Evolutionary conservation across 306 rosid species (phyloP).

Genomic region (Quercus glauca): DNA sequence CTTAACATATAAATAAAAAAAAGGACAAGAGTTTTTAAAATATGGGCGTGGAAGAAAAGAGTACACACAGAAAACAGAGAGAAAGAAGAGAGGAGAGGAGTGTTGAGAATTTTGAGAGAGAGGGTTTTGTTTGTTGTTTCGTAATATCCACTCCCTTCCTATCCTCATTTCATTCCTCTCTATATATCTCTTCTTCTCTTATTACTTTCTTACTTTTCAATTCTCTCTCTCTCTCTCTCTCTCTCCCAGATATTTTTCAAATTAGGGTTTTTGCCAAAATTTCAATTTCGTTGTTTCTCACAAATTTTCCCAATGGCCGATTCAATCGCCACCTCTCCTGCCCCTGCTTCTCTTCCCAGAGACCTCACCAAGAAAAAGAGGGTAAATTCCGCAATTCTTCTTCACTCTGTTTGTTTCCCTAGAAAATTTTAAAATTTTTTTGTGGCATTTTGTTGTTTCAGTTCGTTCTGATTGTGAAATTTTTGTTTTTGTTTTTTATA

Average conservation of each 20-base stretch:
- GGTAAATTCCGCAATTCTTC: constrained; percentile 10
- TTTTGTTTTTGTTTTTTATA: constrained; percentile 3
- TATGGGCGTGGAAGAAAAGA: too few species aligned
- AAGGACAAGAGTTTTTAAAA: too few species aligned
- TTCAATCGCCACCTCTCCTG: constrained; percentile 22
- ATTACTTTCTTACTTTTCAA: background rate
- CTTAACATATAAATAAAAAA: background rate
- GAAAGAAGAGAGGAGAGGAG: background rate
- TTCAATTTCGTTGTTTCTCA: constrained; percentile 2
- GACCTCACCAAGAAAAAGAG: constrained; percentile 48
- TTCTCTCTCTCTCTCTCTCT: background rate
- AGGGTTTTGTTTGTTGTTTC: background rate
- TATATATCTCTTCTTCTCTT: background rate
- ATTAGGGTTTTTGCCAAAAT: constrained; percentile 11
- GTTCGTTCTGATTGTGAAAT: background rate
- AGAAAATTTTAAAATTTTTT: background rate
- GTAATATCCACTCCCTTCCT: constrained; percentile 62
- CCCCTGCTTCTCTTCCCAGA: constrained; percentile 25
- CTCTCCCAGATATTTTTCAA: background rate
- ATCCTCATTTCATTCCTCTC: constrained; percentile 21
- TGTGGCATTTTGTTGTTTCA: background rate
- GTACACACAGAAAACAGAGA: too few species aligned
- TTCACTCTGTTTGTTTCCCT: background rate
- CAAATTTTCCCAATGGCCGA: constrained; percentile 35
- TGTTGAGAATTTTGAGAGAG: background rate